Conservation (phyloP, 768 basidiomycete genomes). For the Auricularia sp. region DNA sequence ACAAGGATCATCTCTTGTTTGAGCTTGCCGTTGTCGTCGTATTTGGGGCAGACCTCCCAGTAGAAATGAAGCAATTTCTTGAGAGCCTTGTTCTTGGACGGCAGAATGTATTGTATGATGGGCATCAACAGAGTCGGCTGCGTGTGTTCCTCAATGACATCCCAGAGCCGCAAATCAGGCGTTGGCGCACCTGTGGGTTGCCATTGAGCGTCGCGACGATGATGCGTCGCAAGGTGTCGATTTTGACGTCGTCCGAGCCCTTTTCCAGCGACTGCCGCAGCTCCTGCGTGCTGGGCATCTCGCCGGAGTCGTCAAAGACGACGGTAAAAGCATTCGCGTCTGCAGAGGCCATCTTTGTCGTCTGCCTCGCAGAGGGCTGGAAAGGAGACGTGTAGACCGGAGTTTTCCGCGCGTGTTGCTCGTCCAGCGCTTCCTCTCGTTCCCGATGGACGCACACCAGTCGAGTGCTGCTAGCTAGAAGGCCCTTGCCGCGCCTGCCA, state of each 20-base stretch:
- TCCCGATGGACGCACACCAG: too few species aligned
- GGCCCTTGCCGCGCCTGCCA: too few species aligned
- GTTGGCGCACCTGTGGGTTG: slow-evolving; percentile 64
- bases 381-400: too few species aligned
- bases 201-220: slow-evolving; percentile 92
- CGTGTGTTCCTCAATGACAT: neutral
- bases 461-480: too few species aligned
- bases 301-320: slow-evolving; percentile 60
- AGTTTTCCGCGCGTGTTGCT: too few species aligned
- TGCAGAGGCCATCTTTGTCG: slow-evolving; percentile 23
- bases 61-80: slow-evolving; percentile 96
- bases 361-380: too few species aligned
- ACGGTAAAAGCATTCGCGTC: slow-evolving; percentile 71
- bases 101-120: slow-evolving; percentile 96
- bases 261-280: slow-evolving; percentile 80
- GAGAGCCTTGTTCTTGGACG: slow-evolving; percentile 87
- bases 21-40: slow-evolving; percentile 91
- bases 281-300: slow-evolving; percentile 73
- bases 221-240: slow-evolving; percentile 92
- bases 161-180: neutral
- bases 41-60: slow-evolving; percentile 97
- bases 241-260: slow-evolving; percentile 92
- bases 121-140: slow-evolving; percentile 94
- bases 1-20: slow-evolving; percentile 99
- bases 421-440: too few species aligned